Evolutionary conservation across 352 stramenopile genomes (phyloP), one percentile per base, ranked within the genome.

Genomic region (Phytophthora cryptogea): DNA sequence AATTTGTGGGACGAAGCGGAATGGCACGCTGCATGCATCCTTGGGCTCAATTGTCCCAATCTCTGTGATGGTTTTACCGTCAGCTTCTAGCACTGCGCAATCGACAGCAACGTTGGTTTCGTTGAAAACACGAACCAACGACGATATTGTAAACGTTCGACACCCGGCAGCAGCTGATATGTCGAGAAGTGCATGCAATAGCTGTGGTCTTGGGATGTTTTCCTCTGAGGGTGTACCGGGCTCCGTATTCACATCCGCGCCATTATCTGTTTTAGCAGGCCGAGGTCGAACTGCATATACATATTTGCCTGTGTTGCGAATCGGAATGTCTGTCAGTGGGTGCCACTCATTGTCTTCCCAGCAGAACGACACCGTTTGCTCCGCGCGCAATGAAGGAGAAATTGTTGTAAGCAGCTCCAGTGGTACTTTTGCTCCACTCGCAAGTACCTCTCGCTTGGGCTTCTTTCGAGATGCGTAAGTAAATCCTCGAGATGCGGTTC

Each of bases 91-190:
- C 3, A 92, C 63, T 2, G 75, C 80, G 20, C 76, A 89, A 40
- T 87, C 75, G 7, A 95, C 50, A 3, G 73, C 33, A 33, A 89
- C 56, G 31, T 74, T 78, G 0, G 74, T 74, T 37, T 95, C 82
- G 41, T 95, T 95, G 51, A 89, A 92, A 17, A 95, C 62, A 6
- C 81, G 75, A 47, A 92, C 77, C 2, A 92, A 62, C 0, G 86
- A 93, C 20, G 86, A 95, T 23, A 95, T 81, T 0, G 81, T 93
- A 14, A 95, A 78, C 0, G 83, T 93, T 17, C 86, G 72, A 35
- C 86, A 87, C 1, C 84, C 86, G 57, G 82, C 80, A 8, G 83
- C 72, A 1, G 78, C 64, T 0, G 83, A 90, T 43, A 93, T 86
- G 37, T 95, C 83, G 44, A 95, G 82, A 4, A 95, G 57, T 0